A percentile compares a stretch with the other conserved stretches of the same genome.
phyloP scores from a whole-genome alignment of 2,329 filamentous ascomycete species.

The Ceratocystis variospora region DNA sequence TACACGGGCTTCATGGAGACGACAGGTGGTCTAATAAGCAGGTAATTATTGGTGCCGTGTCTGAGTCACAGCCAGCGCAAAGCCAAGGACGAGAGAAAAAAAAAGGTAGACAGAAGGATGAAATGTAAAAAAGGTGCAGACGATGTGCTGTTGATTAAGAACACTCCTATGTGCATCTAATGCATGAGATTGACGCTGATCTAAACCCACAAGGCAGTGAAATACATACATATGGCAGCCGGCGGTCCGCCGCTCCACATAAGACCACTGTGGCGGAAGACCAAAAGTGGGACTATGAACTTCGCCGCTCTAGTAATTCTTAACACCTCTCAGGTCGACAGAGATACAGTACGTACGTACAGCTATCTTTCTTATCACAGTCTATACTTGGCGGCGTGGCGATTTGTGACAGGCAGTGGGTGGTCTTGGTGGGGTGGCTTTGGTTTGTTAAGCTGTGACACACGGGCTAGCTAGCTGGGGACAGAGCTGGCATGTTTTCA shows the following conservation, averaged over 20 bases:
- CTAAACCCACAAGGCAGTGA: constrained; percentile 5
- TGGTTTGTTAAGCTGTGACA: neutral
- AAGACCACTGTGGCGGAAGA: constrained; percentile 6
- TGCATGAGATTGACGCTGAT: neutral
- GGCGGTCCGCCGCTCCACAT: neutral
- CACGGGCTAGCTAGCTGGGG: neutral
- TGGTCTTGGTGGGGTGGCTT: neutral
- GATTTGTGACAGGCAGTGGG: neutral
- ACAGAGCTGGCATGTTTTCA: neutral
- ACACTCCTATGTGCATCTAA: neutral
- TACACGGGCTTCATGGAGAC: neutral
- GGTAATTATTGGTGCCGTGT: neutral
- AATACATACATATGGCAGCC: constrained; percentile 1
- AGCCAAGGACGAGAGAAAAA: neutral
- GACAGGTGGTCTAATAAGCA: neutral
- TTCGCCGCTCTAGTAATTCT: neutral
- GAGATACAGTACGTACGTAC: too few relatives aligned
- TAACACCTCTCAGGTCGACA: neutral
- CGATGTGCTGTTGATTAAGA: neutral
- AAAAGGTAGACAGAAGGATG: neutral
- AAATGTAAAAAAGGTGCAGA: neutral
- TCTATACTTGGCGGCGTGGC: neutral
- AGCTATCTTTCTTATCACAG: neutral
- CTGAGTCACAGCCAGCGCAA: neutral
- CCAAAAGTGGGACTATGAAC: neutral